Percentiles rank a stretch among this genome's conserved stretches.
phyloP scores from a whole-genome alignment of 83 land plant species.

The Diphasiastrum complanatum region DNA sequence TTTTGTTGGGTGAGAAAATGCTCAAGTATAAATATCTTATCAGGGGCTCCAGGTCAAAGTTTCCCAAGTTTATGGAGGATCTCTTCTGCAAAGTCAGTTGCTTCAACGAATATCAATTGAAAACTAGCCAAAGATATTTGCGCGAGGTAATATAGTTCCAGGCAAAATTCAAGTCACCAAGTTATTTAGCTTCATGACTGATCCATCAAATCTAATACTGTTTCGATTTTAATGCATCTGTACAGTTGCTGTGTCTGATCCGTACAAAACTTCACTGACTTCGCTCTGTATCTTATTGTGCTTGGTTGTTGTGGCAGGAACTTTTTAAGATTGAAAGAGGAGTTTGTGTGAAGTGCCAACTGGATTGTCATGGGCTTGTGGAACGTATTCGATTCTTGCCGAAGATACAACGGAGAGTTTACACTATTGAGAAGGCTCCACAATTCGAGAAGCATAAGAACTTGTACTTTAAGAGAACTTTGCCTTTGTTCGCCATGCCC shows the following conservation, averaged over 20 bases:
- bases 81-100: conserved; percentile 71
- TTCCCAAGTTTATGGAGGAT: conserved; percentile 77
- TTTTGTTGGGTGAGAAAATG: not conserved
- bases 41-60: conserved; percentile 52
- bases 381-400: conserved; percentile 50
- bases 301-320: conserved; percentile 40
- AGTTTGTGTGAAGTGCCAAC: conserved; percentile 66
- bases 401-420: conserved; percentile 29
- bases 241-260: not conserved
- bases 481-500: not conserved
- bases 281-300: not conserved
- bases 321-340: conserved; percentile 81
- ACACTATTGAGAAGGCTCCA: conserved; percentile 63
- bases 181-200: not conserved
- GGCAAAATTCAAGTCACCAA: not conserved
- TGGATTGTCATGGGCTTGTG: conserved; percentile 87
- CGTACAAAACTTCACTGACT: too few species aligned
- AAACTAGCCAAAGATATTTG: conserved; percentile 59
- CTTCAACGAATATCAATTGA: conserved; percentile 55
- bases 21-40: not conserved
- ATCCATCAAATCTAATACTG: not conserved
- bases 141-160: conserved; percentile 59
- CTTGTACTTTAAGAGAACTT: conserved; percentile 56
- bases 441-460: conserved; percentile 38
- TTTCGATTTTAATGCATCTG: not conserved